Percentiles rank a stretch among this genome's conserved stretches.
Conservation (phyloP, 495 filamentous ascomycete species). For the Monascus purpureus region DNA sequence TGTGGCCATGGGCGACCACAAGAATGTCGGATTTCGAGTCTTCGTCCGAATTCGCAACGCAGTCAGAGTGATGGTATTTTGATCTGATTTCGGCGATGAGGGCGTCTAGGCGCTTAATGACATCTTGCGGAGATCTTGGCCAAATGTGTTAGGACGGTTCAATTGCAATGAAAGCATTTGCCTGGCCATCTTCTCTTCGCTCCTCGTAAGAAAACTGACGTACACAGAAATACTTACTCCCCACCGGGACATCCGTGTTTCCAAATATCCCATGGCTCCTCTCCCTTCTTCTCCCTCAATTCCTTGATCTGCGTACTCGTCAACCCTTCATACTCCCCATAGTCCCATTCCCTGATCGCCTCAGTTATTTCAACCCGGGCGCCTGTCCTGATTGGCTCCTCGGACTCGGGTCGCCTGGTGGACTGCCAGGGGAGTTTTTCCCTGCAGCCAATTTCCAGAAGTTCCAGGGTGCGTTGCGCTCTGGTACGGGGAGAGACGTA, state of each 20-base stretch:
- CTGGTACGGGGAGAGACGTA: constrained; percentile 82
- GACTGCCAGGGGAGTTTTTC: constrained; percentile 41
- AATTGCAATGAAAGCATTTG: too few relatives aligned
- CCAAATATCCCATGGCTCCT: constrained; percentile 67
- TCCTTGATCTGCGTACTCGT: constrained; percentile 57
- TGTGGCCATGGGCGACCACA: constrained; percentile 72
- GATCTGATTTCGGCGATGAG: constrained; percentile 59
- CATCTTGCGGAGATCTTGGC: constrained; percentile 45
- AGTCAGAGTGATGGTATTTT: constrained; percentile 34
- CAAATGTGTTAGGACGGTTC: neutral
- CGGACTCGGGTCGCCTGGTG: constrained; percentile 18
- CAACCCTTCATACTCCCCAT: constrained; percentile 88
- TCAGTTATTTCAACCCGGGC: constrained; percentile 54
- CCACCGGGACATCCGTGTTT: constrained; percentile 60
- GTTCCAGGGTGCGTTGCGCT: constrained; percentile 74
- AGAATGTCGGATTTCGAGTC: constrained; percentile 45
- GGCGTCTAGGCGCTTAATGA: constrained; percentile 54
- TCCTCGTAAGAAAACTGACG: too few relatives aligned
- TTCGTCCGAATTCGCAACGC: constrained; percentile 22
- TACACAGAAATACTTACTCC: constrained; percentile 43
- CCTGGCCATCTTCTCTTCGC: too few relatives aligned
- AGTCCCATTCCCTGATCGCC: constrained; percentile 87
- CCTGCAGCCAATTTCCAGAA: constrained; percentile 49
- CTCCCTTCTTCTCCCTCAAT: constrained; percentile 26
- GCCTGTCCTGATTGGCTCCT: constrained; percentile 32